Conservation (phyloP, 768 basidiomycete genomes). For the Neoboletus subvelutipes region DNA sequence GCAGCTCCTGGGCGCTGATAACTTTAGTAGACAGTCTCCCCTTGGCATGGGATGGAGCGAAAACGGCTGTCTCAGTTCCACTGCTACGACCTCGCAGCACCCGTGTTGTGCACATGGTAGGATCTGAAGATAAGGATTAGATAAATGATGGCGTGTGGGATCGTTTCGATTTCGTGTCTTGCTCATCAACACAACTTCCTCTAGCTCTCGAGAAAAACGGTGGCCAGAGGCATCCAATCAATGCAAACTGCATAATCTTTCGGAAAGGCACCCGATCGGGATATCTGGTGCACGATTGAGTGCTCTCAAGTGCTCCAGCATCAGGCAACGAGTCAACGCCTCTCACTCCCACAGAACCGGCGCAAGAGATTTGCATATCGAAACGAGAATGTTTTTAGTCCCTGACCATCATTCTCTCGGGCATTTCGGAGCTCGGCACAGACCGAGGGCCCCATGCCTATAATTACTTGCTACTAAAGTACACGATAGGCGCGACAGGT, state of each 20-base stretch:
- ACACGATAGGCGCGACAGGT: neutral
- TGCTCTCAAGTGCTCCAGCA: neutral
- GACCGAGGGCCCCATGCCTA: neutral
- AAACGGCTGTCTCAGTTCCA: neutral
- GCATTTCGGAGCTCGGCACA: neutral
- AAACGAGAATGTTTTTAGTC: neutral
- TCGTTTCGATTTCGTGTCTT: conserved; percentile 2
- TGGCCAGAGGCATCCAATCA: neutral
- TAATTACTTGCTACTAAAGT: neutral
- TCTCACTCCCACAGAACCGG: neutral
- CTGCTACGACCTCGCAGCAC: neutral
- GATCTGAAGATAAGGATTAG: neutral
- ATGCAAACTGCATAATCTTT: neutral
- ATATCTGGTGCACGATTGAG: neutral
- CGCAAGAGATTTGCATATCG: neutral
- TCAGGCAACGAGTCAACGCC: neutral
- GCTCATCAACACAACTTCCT: neutral
- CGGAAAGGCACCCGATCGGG: neutral
- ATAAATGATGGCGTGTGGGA: neutral
- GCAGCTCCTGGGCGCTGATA: neutral
- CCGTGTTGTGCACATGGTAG: conserved; percentile 2
- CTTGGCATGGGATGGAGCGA: neutral
- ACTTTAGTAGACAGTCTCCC: neutral
- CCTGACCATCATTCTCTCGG: conserved; percentile 1
- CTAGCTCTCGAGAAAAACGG: neutral